These are phyloP conservation scores for Aspergillus cristatus DNA, from an alignment of 495 filamentous ascomycete species.

Conservation along the genomic window DNA sequence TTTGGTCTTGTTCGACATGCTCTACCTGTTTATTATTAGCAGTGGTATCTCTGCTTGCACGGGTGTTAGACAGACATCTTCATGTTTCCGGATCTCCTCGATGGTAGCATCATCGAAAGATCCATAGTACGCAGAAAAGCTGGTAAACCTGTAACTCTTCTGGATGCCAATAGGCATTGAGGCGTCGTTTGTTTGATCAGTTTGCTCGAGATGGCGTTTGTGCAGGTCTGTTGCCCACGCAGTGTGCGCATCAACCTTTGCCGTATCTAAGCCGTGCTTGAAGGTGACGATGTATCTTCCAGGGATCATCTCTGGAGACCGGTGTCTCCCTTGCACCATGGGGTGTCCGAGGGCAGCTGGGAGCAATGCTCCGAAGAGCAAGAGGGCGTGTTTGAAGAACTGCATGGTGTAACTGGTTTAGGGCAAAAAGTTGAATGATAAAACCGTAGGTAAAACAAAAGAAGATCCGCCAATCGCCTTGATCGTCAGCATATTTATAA, in stretches of 20 bases:
- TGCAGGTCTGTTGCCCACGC: slow-evolving; percentile 16
- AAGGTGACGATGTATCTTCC: slow-evolving; percentile 23
- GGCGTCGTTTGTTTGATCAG: not conserved
- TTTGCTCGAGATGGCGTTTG: slow-evolving; percentile 13
- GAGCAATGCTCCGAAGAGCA: slow-evolving; percentile 18
- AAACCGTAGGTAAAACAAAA: not conserved
- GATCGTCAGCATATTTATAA: slow-evolving; percentile 3
- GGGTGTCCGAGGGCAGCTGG: slow-evolving; percentile 15
- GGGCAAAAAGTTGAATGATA: not conserved
- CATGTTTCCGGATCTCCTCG: slow-evolving; percentile 71
- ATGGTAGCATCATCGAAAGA: slow-evolving; percentile 75
- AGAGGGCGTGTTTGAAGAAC: slow-evolving; percentile 17
- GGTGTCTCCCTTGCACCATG: slow-evolving; percentile 6
- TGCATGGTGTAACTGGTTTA: slow-evolving; percentile 11
- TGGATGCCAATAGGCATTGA: slow-evolving; percentile 47
- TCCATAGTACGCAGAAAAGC: slow-evolving; percentile 68
- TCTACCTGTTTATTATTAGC: slow-evolving; percentile 14
- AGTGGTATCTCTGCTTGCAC: slow-evolving; percentile 5
- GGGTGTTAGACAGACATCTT: slow-evolving; percentile 56
- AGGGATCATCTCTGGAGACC: slow-evolving; percentile 10
- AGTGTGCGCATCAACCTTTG: slow-evolving; percentile 12
- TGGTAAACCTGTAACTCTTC: slow-evolving; percentile 72
- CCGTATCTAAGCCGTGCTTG: slow-evolving; percentile 13
- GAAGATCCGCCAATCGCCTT: too few species aligned
- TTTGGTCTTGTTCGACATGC: slow-evolving; percentile 21